These are phyloP conservation scores for Lactarius hatsudake DNA, from an alignment of 768 basidiomycete species.

Conservation along the genomic window DNA sequence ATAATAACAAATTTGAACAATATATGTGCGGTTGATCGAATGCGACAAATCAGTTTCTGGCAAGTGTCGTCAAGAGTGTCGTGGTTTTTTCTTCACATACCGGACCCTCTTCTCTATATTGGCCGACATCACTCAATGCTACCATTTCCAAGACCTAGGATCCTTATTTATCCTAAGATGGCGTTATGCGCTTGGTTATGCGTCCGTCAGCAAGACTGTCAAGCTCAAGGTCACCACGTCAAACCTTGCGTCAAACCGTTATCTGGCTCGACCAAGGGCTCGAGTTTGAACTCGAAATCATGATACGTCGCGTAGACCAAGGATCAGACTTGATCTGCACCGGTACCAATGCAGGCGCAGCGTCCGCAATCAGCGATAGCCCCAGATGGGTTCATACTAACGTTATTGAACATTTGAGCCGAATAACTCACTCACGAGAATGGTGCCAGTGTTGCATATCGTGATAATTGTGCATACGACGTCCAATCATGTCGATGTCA, in stretches of 20 bases:
- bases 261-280: background rate
- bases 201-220: background rate
- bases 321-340: no score
- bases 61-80: background rate
- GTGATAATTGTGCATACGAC: no score
- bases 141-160: background rate
- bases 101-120: background rate
- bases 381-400: background rate
- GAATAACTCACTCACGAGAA: background rate
- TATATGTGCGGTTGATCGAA: background rate
- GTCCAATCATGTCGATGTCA: background rate
- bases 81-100: background rate
- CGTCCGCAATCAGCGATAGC: background rate
- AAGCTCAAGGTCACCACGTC: background rate
- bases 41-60: background rate
- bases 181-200: background rate
- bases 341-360: background rate
- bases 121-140: background rate
- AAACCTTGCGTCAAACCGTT: background rate
- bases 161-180: background rate
- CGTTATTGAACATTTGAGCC: background rate
- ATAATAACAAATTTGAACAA: background rate
- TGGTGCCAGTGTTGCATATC: background rate
- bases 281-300: no score
- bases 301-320: no score